Evolutionary conservation across 208 protist species (phyloP), one percentile per base, ranked within the genome.

Genomic region (Blastocrithidia nonstop): DNA sequence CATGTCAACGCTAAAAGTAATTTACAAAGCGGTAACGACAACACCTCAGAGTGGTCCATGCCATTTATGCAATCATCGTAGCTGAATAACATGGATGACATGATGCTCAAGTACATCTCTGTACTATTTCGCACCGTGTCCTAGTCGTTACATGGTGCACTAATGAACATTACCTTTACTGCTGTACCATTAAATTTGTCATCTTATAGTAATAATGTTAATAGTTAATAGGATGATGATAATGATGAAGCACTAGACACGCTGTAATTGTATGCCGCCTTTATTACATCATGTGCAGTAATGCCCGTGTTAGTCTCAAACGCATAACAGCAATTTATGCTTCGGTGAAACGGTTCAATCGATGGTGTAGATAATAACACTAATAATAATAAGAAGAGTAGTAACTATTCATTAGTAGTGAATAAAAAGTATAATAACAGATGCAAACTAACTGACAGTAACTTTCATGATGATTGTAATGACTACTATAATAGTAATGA

Each of bases 51-150:
- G n/a, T n/a, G n/a, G n/a, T n/a, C n/a, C n/a, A n/a, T n/a, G n/a
- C n/a, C n/a, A n/a, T n/a, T n/a, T n/a, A n/a, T 80, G 37, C 77
- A 72, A 33, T 78, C 82, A 49, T 89, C 84, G 19, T 79, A 89
- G 59, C 59, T 88, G 33, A 93, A 93, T 61, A 89, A 89, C 54
- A 68, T 81, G 37, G 84, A 93, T 46, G 79, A 87, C 39, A 93
- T 93, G 84, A 49, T 93, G 32, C 63, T 93, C 28, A 89, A 89
- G 61, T 93, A 89, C 50, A 43, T 93, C 15, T 74, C 73, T 1
- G 77, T 93, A 15, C 59, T 89, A 19, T 89, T 93, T 42, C 76
- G 84, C 24, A 88, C 84, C 6, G 71, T 85, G 19, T 61, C 76
- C 19, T 75, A 88, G 55, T 60, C 70, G 22, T 54, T 91, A 47